phyloP scores from a whole-genome alignment of 768 basidiomycete species.

The Xerocomus brunneocitrinus region DNA sequence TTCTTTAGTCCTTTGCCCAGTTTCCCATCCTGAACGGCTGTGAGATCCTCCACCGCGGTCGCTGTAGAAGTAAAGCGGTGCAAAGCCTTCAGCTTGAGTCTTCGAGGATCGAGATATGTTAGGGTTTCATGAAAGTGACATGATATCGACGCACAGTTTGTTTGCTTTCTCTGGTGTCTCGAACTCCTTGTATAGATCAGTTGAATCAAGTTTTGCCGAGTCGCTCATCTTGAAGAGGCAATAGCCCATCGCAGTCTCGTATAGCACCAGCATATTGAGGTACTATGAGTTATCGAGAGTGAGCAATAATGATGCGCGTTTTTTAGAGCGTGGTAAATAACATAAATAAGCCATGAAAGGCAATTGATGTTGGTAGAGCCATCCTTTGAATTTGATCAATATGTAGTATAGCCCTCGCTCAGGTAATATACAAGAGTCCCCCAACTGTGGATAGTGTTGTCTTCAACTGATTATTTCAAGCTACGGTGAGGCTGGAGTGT shows the following conservation, averaged over 20 bases:
- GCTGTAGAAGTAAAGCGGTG: constrained; percentile 98
- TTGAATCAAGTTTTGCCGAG: constrained; percentile 79
- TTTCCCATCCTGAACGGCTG: constrained; percentile 88
- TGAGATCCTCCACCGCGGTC: constrained; percentile 94
- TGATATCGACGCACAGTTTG: constrained; percentile 65
- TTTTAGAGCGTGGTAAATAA: constrained; percentile 32
- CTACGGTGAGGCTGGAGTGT: not conserved
- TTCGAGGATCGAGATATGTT: constrained; percentile 30
- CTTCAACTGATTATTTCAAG: not conserved
- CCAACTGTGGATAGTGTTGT: not conserved
- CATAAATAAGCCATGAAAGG: constrained; percentile 17
- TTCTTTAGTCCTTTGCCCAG: constrained; percentile 89
- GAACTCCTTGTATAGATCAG: constrained; percentile 89
- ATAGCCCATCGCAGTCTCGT: constrained; percentile 95
- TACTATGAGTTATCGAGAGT: constrained; percentile 1
- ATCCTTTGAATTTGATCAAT: too few species aligned
- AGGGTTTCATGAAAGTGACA: constrained; percentile 12
- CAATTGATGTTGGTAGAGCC: not conserved
- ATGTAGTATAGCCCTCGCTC: not conserved
- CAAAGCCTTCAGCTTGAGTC: constrained; percentile 89
- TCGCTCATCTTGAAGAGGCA: constrained; percentile 96
- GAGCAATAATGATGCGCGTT: constrained; percentile 11
- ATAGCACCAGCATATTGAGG: constrained; percentile 82
- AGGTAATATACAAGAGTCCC: not conserved
- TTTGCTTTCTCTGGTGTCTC: constrained; percentile 88